phyloP scores from a whole-genome alignment of 1,284 basidiomycete genomes.

The Austroboletus niveus region DNA sequence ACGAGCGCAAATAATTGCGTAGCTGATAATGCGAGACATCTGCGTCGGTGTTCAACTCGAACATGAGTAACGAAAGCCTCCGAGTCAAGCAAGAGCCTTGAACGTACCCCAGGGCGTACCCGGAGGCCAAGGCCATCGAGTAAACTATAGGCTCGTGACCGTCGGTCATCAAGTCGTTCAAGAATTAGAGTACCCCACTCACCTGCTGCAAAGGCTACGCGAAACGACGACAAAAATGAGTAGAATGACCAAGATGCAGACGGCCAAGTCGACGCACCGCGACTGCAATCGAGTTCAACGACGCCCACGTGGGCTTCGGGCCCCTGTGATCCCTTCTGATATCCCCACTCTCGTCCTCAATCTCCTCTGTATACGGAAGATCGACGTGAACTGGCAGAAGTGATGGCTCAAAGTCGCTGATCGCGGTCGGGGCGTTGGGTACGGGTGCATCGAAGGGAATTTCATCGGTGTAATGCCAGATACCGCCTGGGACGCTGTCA shows the following conservation, averaged over 20 bases:
- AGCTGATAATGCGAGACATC: slow-evolving; percentile 20
- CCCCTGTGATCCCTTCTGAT: slow-evolving; percentile 6
- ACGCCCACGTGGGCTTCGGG: slow-evolving; percentile 14
- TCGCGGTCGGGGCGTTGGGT: neutral
- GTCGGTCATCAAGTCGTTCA: neutral
- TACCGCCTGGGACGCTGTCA: slow-evolving; percentile 9
- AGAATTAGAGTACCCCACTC: neutral
- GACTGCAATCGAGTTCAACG: slow-evolving; percentile 4
- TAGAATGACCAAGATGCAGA: neutral
- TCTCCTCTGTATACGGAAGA: slow-evolving; percentile 9
- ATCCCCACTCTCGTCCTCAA: neutral
- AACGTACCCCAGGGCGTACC: slow-evolving; percentile 15
- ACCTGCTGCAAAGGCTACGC: slow-evolving; percentile 9
- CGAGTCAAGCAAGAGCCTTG: neutral
- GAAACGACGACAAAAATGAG: neutral
- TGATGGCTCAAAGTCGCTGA: slow-evolving; percentile 10
- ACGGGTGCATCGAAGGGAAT: neutral
- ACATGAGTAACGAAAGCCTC: neutral
- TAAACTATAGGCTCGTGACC: slow-evolving; percentile 1
- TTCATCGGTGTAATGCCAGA: slow-evolving; percentile 6
- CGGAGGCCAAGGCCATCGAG: slow-evolving; percentile 13
- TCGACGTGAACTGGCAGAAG: slow-evolving; percentile 2
- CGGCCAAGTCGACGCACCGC: slow-evolving; percentile 4
- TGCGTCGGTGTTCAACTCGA: neutral
- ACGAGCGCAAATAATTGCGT: slow-evolving; percentile 31